Evolutionary conservation across 2,329 filamentous ascomycete genomes (phyloP).

Genomic region (Phaeosphaeria sp.): DNA sequence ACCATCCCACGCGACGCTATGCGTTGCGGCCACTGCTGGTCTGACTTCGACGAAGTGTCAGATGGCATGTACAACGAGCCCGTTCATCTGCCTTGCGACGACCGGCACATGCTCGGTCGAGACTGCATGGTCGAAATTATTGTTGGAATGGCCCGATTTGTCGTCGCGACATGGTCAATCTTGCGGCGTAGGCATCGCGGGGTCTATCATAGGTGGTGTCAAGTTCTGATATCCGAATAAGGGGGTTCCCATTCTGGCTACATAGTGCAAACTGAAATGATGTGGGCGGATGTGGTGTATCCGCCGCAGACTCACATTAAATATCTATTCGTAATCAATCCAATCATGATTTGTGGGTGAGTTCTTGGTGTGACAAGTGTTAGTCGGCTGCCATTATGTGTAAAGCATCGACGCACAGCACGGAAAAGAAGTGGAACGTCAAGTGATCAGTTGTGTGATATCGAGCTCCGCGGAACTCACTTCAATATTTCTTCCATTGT

Average conservation of each 20-base stretch:
- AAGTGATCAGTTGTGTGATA: background rate
- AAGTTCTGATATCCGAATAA: no score
- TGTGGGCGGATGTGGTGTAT: background rate
- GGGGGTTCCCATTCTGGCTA: no score
- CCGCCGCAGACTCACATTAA: background rate
- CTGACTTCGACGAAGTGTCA: background rate
- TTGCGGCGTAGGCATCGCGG: background rate
- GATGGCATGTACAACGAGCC: background rate
- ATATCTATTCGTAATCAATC: background rate
- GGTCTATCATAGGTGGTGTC: background rate
- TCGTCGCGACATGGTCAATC: background rate
- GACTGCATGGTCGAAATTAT: conserved; percentile 1
- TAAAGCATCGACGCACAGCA: no score
- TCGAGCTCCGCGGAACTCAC: background rate
- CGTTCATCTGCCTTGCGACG: background rate
- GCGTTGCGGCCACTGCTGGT: background rate
- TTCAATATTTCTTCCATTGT: background rate
- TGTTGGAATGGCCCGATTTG: background rate
- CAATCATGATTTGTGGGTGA: background rate
- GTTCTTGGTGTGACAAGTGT: no score
- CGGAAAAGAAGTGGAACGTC: background rate
- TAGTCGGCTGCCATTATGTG: no score
- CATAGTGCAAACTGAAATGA: background rate
- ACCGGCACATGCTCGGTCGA: background rate
- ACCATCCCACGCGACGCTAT: background rate